phyloP scores from a whole-genome alignment of 2,329 filamentous ascomycete species.

The Epichloe scottii region DNA sequence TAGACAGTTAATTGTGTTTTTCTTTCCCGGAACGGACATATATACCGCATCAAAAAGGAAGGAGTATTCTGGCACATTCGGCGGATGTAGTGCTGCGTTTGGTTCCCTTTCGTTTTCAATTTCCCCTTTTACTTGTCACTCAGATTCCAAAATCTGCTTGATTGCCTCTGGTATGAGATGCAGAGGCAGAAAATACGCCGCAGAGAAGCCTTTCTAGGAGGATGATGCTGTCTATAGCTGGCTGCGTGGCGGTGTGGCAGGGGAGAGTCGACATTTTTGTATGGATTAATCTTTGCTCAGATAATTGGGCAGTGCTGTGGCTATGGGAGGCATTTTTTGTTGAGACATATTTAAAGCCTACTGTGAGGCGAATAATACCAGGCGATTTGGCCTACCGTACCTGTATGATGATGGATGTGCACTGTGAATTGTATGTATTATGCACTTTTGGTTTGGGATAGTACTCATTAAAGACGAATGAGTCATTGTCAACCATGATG shows the following conservation, averaged over 20 bases:
- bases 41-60: slow-evolving; percentile 3
- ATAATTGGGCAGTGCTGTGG: not conserved
- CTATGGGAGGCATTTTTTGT: slow-evolving; percentile 1
- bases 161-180: not conserved
- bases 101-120: not conserved
- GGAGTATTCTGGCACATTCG: slow-evolving; percentile 5
- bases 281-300: slow-evolving; percentile 11
- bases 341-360: not conserved
- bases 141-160: too few species aligned
- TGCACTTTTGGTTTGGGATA: not conserved
- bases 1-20: not conserved
- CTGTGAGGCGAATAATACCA: not conserved
- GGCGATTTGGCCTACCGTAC: not conserved
- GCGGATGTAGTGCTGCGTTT: slow-evolving; percentile 4
- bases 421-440: not conserved
- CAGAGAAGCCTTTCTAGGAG: not conserved
- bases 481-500: too few species aligned
- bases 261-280: slow-evolving; percentile 6
- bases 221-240: not conserved
- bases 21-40: slow-evolving; percentile 1
- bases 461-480: not conserved
- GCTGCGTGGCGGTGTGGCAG: not conserved
- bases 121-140: not conserved
- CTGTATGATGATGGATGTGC: not conserved
- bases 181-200: not conserved